Conservation (phyloP, 768 basidiomycete species). For the Suillus americanus region DNA sequence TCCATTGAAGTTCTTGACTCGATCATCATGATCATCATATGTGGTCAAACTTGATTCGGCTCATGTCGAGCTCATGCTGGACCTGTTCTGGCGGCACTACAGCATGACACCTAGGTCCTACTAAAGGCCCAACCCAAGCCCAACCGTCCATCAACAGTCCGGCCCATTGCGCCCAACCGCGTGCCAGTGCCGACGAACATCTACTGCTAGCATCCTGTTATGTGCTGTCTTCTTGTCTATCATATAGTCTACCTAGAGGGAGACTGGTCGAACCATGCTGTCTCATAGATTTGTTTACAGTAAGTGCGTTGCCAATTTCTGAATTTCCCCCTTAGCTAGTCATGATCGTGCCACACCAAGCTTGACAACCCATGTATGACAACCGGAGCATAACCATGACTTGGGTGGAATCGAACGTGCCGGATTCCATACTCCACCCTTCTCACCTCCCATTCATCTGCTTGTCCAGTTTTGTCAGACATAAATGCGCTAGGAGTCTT, state of each 20-base stretch:
- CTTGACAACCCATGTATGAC: not conserved
- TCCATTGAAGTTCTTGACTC: not conserved
- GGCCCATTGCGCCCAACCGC: not conserved
- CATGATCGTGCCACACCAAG: not conserved
- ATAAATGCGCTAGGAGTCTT: not conserved
- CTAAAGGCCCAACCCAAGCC: too few relatives aligned
- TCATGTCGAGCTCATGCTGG: not conserved
- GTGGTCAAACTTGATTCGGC: too few relatives aligned
- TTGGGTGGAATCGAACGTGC: not conserved
- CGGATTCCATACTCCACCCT: not conserved
- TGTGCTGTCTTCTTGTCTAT: not conserved
- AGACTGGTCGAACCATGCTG: not conserved
- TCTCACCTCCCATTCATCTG: not conserved
- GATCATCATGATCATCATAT: not conserved
- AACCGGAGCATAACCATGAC: not conserved
- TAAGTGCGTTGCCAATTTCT: not conserved
- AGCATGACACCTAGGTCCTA: too few relatives aligned
- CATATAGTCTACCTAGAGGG: not conserved
- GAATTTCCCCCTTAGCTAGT: not conserved
- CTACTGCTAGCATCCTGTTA: not conserved
- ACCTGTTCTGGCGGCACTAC: not conserved
- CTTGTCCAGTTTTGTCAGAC: not conserved
- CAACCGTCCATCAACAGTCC: not conserved
- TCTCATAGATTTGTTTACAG: not conserved
- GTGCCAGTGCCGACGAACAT: not conserved